These are phyloP conservation scores for Chrysopogon serrulatus DNA, from an alignment of 176 grass and related monocot species.

Conservation along the genomic window DNA sequence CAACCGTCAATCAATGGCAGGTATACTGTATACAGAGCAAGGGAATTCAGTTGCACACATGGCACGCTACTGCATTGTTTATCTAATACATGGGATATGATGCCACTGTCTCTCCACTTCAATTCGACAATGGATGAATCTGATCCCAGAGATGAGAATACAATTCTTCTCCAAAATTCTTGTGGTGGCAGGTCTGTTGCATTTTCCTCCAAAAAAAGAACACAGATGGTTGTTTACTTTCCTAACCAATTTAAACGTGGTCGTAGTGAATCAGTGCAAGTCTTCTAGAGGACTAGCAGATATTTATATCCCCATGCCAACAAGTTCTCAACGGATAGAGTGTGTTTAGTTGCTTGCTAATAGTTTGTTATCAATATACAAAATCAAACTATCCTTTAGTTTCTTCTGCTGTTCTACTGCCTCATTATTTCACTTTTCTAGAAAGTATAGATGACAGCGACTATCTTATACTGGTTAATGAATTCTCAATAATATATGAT, in stretches of 20 bases:
- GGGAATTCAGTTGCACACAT: constrained; percentile 40
- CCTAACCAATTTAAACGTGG: neutral
- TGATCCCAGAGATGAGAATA: too few species aligned
- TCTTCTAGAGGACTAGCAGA: too few species aligned
- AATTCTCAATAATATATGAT: neutral
- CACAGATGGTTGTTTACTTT: neutral
- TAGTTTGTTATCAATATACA: too few species aligned
- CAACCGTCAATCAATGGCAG: constrained; percentile 54
- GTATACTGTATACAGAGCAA: too few species aligned
- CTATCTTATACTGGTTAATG: neutral
- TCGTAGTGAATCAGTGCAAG: too few species aligned
- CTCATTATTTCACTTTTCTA: constrained; percentile 5
- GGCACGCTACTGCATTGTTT: constrained; percentile 72
- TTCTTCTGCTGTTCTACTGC: neutral
- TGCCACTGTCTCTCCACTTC: constrained; percentile 66
- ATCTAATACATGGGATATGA: constrained; percentile 81
- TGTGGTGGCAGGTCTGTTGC: constrained; percentile 70
- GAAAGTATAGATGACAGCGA: too few species aligned
- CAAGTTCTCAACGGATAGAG: neutral
- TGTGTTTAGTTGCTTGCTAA: neutral
- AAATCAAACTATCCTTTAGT: neutral
- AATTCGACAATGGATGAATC: too few species aligned
- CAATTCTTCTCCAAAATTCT: constrained; percentile 50
- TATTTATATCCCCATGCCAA: neutral
- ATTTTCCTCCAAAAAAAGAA: neutral